Base-by-base conservation (phyloP, 345 rosid genomes). In the Carallia brachiata region DNA sequence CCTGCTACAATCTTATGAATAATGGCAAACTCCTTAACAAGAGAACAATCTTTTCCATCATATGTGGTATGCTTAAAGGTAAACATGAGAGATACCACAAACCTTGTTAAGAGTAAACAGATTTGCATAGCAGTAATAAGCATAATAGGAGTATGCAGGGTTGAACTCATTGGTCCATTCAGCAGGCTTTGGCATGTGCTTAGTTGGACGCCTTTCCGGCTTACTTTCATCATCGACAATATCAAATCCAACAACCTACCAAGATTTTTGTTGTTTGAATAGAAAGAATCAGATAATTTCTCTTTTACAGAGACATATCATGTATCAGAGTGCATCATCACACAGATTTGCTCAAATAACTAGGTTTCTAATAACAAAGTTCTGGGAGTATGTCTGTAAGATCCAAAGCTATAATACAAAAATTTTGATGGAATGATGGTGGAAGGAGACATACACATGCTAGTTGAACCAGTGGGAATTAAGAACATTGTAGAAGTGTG, bases 151-250 rank as follows among this genome's bases (percentile, higher is more conserved):
- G 58, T 74, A 85, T 36, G 89, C 89, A 40, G 89, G 86, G 75
- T 85, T 85, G 73, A 80, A 81, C 23, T 78, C 86, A 63, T 85
- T 85, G 67, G 84, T 80, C 86, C 89, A 85, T 75, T 83, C 83
- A 59, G 82, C 79, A 30, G 89, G 89, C 52, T 40, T 77, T 1
- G 80, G 86, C 89, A 85, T 85, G 75, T 85, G 89, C 77, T 85
- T 85, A 52, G 84, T 85, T 55, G 86, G 89, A 66, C 82, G 89
- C 68, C 89, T 83, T 72, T 83, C 86, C 31, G 86, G 89, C 77
- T 76, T 85, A 75, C 84, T 85, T 81, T 85, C 89, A 71, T 85
- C 89, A 79, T 85, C 89, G 18, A 83, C 89, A 70, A 85, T 56
- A 72, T 85, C 89, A 70, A 85, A 83, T 62, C 85, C 89, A 67